Base-by-base conservation (phyloP, 305 asterid species). In the Fraxinus albicans region DNA sequence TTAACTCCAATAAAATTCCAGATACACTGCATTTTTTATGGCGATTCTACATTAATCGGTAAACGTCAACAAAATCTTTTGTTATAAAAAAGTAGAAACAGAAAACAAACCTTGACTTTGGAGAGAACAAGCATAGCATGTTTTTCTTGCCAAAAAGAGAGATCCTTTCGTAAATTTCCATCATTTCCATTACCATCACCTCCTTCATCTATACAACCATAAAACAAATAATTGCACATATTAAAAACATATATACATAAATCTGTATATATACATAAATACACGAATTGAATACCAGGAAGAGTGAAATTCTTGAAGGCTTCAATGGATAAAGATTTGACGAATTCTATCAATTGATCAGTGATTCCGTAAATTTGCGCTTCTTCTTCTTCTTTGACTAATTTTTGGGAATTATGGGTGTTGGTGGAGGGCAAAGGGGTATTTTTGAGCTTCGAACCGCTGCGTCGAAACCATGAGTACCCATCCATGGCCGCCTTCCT, bases 101-200 rank as follows among this genome's bases (percentile, higher is more conserved):
- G 44, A 8, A 31, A 77, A 69, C n/a, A 27, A 72, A 96, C 98
- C 98, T 93, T 92, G 88, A 90, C 90, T 85, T 87, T 91, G 83
- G 97, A 87, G 44, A 96, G 97, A 80, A 90, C 86, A 83, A 92
- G 94, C 92, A 89, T 86, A 58, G 97, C 99, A 82, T 96, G 99
- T 50, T 84, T 91, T 80, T 96, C 94, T 90, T 92, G 97, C 98
- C 98, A 93, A 29, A 92, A 94, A 47, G 97, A 93, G 19, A 96
- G 96, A 91, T 94, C 98, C 77, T 79, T 81, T 77, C 88, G 85
- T 73, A 90, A 83, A 85, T 84, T 88, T 35, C 92, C 92, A 0
- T 86, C 83, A 67, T 81, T 77, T 63, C 85, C 90, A 84, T 58
- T 86, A 76, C 80, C 63, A 76, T 77, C 80, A 75, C 73, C 89